phyloP scores from a whole-genome alignment of 2,329 filamentous ascomycete species.

The Sarocladium kiliense region DNA sequence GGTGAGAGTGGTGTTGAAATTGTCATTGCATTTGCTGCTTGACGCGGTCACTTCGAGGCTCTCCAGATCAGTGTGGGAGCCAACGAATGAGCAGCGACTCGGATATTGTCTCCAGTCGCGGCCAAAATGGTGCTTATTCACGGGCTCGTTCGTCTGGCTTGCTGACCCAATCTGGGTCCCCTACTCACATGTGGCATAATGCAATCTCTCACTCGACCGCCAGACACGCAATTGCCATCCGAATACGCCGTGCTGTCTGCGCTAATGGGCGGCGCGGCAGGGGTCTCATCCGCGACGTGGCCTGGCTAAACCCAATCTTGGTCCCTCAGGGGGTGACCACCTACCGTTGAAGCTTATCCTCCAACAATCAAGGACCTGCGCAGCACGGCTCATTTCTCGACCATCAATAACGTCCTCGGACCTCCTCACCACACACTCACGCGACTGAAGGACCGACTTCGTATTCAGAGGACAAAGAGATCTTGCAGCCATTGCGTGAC shows the following conservation, averaged over 20 bases:
- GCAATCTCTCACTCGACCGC: not conserved
- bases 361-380: not conserved
- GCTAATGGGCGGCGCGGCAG: not conserved
- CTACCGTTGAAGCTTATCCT: not conserved
- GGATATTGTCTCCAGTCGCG: too few species aligned
- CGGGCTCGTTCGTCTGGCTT: too few species aligned
- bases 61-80: too few species aligned
- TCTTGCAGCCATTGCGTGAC: not conserved
- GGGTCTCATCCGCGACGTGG: not conserved
- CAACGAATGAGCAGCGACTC: too few species aligned
- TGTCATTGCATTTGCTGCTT: too few species aligned
- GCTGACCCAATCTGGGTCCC: too few species aligned
- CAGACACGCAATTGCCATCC: not conserved
- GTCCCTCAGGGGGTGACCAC: not conserved
- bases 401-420: too few species aligned
- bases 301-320: not conserved
- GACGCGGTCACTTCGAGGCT: too few species aligned
- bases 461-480: too few species aligned
- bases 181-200: not conserved
- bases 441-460: too few species aligned
- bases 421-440: not conserved
- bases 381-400: not conserved
- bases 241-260: not conserved
- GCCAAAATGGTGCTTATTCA: too few species aligned
- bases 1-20: too few species aligned